Evolutionary conservation across 257 asterid genomes (phyloP).

Genomic region (Plantago elongata): DNA sequence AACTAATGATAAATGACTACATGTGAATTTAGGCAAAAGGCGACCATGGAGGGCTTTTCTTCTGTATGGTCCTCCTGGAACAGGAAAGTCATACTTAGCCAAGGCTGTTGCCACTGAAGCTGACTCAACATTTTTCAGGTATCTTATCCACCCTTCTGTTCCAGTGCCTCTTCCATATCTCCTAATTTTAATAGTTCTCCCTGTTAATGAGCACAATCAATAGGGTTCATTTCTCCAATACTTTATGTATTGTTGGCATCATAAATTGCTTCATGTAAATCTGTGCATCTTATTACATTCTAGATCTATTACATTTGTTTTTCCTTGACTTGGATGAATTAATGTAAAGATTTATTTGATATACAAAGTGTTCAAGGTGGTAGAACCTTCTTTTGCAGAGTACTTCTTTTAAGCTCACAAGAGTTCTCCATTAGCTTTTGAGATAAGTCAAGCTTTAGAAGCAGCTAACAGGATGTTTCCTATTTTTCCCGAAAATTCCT

Average conservation of each 20-base stretch:
- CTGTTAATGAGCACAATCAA: neutral
- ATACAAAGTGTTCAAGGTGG: no score
- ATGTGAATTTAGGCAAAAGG: constrained; percentile 40
- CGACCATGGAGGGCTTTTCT: constrained; percentile 66
- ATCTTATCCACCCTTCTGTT: constrained; percentile 13
- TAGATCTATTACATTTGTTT: neutral
- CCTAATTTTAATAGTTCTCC: neutral
- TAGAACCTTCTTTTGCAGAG: no score
- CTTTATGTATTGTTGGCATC: neutral
- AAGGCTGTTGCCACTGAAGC: constrained; percentile 67
- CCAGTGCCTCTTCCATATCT: neutral
- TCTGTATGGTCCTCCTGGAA: constrained; percentile 60
- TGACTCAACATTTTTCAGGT: constrained; percentile 61
- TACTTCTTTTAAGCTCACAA: no score
- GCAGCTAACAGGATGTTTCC: neutral
- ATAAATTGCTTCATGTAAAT: neutral
- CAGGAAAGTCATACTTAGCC: constrained; percentile 60
- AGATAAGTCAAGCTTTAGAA: neutral
- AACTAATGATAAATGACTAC: constrained; percentile 9
- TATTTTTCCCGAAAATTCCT: neutral
- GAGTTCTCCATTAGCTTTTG: neutral
- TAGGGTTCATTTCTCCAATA: neutral
- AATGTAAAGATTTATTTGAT: no score
- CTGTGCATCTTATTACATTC: neutral
- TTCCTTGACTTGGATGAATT: no score